Percentiles rank a stretch among this genome's conserved stretches.
Conservation (phyloP, 2,329 filamentous ascomycete genomes). For the Pseudogymnoascus sp. region DNA sequence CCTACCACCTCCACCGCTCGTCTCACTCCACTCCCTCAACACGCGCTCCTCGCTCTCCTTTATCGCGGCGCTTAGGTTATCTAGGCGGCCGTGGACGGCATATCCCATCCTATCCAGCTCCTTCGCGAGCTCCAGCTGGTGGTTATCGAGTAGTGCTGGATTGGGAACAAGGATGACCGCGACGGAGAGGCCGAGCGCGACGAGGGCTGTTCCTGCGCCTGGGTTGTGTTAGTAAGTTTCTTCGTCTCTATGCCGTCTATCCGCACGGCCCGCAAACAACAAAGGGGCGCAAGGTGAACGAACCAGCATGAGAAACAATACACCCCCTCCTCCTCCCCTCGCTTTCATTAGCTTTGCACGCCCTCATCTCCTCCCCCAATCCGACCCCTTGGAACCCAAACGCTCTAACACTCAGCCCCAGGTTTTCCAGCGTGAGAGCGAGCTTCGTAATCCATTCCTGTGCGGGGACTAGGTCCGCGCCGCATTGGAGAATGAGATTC, state of each 20-base stretch:
- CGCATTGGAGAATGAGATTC: slow-evolving; percentile 73
- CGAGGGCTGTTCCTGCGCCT: slow-evolving; percentile 88
- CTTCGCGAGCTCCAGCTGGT: slow-evolving; percentile 80
- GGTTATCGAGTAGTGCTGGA: slow-evolving; percentile 72
- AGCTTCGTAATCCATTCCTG: slow-evolving; percentile 21
- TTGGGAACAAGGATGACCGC: slow-evolving; percentile 91
- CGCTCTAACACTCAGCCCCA: slow-evolving; percentile 47
- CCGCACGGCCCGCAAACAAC: background rate
- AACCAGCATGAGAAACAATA: slow-evolving; percentile 86
- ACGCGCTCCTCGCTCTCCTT: background rate
- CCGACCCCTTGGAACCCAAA: slow-evolving; percentile 61
- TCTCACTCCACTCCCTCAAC: background rate
- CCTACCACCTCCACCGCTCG: background rate
- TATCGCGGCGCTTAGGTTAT: slow-evolving; percentile 15
- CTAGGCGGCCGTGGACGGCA: slow-evolving; percentile 42
- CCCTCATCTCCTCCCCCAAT: slow-evolving; percentile 39
- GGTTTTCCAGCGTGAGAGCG: slow-evolving; percentile 24
- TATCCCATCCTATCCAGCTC: slow-evolving; percentile 70
- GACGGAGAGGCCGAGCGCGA: slow-evolving; percentile 65
- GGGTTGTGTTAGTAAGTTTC: background rate
- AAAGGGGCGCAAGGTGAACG: slow-evolving; percentile 21
- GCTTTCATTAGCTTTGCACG: slow-evolving; percentile 44
- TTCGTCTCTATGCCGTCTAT: background rate
- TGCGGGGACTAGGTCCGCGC: slow-evolving; percentile 57
- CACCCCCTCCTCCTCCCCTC: slow-evolving; percentile 55